Base-by-base conservation (phyloP, 2,329 filamentous ascomycete genomes). In the Colletotrichum abscissum region DNA sequence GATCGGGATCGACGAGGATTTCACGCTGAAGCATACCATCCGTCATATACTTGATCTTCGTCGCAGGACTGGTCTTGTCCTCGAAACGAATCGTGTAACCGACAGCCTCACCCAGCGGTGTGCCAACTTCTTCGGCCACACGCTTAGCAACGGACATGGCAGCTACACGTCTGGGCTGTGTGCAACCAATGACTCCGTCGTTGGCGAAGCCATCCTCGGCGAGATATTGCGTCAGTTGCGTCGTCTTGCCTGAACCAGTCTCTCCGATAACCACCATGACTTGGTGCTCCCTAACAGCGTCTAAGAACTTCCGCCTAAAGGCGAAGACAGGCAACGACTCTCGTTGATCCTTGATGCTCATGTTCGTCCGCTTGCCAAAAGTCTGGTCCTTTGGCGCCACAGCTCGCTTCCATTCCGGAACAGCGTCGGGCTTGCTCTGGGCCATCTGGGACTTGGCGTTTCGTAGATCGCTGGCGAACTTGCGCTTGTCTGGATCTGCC, bases 11-110 rank as follows among this genome's bases (percentile, higher is more conserved):
- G 77, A 98, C 89, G 64, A 99, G 88, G 80, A 98, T 95, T 84
- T 99, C 97, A 86, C 97, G 91, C 84, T 98, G 92, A 81, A 99
- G 90, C 94, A 98, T 98, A 83, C 97, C 97, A 79, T 99, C 97
- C 19, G 97, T 99, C 96, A 99, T 98, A 85, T 99, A 99, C 86
- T 99, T 99, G 86, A 99, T 98, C 80, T 92, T 94, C 1, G 97
- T 99, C 22, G 92, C 89, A 2, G 94, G 91, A 76, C 92, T 94
- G 0, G 96, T 98, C 81, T 92, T 94, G 84, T 99, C 97, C 80
- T 99, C 97, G 80, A 99, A 99, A 81, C 97, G 94, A 80, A 99
- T 98, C 8, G 94, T 98, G 81, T 99, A 99, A 67, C 97, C 97
- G 75, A 99, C 96, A 81, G 98, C 95, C 69, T 95, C 92, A 42